Evolutionary conservation across 2,329 filamentous ascomycete species (phyloP).

Genomic region (Hypoxylon sp.): DNA sequence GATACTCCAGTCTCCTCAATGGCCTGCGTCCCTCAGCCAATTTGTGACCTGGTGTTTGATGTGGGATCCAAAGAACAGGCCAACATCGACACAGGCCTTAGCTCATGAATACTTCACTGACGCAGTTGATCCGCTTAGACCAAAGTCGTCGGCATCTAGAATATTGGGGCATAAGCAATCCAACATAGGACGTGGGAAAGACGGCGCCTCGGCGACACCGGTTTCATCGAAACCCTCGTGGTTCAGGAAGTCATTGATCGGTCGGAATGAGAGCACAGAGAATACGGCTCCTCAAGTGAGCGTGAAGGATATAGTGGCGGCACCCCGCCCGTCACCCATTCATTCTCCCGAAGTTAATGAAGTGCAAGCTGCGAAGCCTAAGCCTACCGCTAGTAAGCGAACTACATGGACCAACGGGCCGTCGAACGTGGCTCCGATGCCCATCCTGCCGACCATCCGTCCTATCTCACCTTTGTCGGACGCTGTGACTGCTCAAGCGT

Average conservation of each 20-base stretch:
- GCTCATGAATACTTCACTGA: constrained; percentile 95
- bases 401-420: constrained; percentile 92
- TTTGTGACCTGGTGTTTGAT: constrained; percentile 99
- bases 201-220: constrained; percentile 67
- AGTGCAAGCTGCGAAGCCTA: constrained; percentile 57
- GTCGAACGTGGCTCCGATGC: constrained; percentile 88
- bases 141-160: constrained; percentile 89
- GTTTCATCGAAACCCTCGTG: constrained; percentile 89
- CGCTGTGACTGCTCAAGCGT: constrained; percentile 89
- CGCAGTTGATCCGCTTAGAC: constrained; percentile 89
- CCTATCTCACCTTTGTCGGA: constrained; percentile 98
- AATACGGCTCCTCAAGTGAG: constrained; percentile 63
- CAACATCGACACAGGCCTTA: constrained; percentile 93
- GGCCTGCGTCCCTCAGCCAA: constrained; percentile 87
- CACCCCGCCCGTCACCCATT: constrained; percentile 53
- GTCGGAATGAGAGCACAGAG: constrained; percentile 77
- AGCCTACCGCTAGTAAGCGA: constrained; percentile 77
- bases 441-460: constrained; percentile 92
- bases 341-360: constrained; percentile 53
- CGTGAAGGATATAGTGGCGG: constrained; percentile 60
- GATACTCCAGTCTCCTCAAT: constrained; percentile 89
- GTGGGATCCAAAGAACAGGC: constrained; percentile 95
- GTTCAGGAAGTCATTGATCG: constrained; percentile 96
- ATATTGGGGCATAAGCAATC: constrained; percentile 92
- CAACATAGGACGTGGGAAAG: constrained; percentile 79